Base-by-base conservation (phyloP, 2,329 filamentous ascomycete species). In the Fusarium sp. region DNA sequence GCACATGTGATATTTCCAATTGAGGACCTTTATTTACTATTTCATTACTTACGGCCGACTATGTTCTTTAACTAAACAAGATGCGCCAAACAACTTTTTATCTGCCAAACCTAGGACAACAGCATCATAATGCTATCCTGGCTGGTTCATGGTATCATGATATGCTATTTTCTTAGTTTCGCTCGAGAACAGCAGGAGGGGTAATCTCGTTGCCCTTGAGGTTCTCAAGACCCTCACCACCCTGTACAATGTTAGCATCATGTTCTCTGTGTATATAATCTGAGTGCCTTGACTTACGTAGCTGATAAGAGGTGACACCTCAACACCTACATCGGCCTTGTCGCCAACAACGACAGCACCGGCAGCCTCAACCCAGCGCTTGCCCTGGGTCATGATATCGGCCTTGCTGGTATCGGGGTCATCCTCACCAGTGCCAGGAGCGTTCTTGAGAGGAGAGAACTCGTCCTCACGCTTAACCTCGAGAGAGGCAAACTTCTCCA, bases 391-490 rank as follows among this genome's bases (percentile, higher is more conserved):
- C 89, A 97, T 91, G 78, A 98, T 97, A 79, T 98, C 93, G 71
- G 85, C 86, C 82, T 91, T 93, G 86, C 94, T 97, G 53, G 96
- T 99, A 73, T 97, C 94, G 13, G 93, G 92, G 80, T 98, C 93
- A 78, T 99, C 96, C 82, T 97, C 92, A 32, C 93, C 93, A 42
- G 93, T 94, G 57, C 94, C 93, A 68, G 85, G 87, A 34, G 86
- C 88, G 78, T 99, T 99, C 90, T 99, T 99, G 72, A 99, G 85
- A 7, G 96, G 96, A 28, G 94, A 98, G 84, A 99, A 99, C 83
- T 99, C 96, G 74, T 99, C 96, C 84, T 98, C 94, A 66, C 96
- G 93, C 81, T 90, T 93, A 55, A 99, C 96, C 83, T 99, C 96
- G 83, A 98, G 91, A 81, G 91, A 97, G 25, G 94, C 96, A 78